Evolutionary conservation across 129 eudicot genomes (phyloP), one percentile per base, ranked within the genome.

Genomic region (Erigeron canadensis): DNA sequence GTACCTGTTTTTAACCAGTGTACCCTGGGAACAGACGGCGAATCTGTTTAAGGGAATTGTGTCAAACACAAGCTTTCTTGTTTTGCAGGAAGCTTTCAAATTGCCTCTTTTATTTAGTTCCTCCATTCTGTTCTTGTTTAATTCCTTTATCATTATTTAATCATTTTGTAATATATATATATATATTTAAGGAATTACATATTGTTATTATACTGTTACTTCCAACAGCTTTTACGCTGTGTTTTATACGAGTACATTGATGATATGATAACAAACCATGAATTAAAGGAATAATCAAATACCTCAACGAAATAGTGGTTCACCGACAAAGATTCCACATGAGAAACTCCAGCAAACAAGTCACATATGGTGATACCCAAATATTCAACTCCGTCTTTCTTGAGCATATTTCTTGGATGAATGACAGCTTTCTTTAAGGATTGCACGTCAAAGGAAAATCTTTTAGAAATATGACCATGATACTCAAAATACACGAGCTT

Each of bases 391-490:
- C 5, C 63, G 23, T 13, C 39, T 46, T 1, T 13, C 37, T 60
- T 8, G 34, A 4, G 0, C 60, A 66, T 43, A 65, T 17, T 8
- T 7, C 57, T 39, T 56, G 67, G 69, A 37, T 34, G 8, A 44
- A 75, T 46, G 61, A 67, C 62, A 56, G 62, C 80, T 17, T 57
- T 75, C 62, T 67, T 67, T 67, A 75, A 67, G 0, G 62, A 75
- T 8, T 57, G 50, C 7, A 37, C 28, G 12, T 57, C 61, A 67
- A 75, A 44, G 19, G 8, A 23, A 75, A 67, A 57, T 0, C 18
- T 2, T 37, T 17, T 3, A 37, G 69, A 68, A 10, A 11, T 39
- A 37, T 34, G 58, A 13, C 60, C 73, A 42, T 4, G 58, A 43
- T 22, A 75, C 73, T 74, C 71, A 10, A 66, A 43, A 66, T 9